A percentile compares a stretch with the other conserved stretches of the same genome.
phyloP scores from a whole-genome alignment of 768 basidiomycete genomes.

The Lactarius tabidus region DNA sequence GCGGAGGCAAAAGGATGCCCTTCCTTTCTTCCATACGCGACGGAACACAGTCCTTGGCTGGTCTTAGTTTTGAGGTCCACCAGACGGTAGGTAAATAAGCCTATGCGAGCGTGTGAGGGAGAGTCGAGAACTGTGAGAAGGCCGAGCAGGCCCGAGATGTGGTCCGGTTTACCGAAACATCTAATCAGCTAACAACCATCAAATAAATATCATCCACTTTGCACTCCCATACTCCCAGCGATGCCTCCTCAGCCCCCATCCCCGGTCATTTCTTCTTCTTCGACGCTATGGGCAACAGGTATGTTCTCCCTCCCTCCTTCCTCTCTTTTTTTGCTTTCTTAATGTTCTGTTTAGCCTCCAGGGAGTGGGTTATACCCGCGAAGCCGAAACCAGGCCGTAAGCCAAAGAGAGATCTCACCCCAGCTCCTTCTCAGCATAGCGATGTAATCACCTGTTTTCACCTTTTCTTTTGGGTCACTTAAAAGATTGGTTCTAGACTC shows the following conservation, averaged over 20 bases:
- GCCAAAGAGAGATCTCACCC: constrained; percentile 65
- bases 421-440: constrained; percentile 38
- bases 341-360: constrained; percentile 54
- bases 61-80: not conserved
- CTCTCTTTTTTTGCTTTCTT: constrained; percentile 9
- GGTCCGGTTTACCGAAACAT: constrained; percentile 30
- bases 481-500: constrained; percentile 26
- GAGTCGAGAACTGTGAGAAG: constrained; percentile 13
- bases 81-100: not conserved
- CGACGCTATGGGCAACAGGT: constrained; percentile 77
- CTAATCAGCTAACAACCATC: constrained; percentile 47
- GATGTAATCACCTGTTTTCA: constrained; percentile 42
- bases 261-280: constrained; percentile 40
- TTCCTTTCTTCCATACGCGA: not conserved
- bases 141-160: not conserved
- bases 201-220: constrained; percentile 8
- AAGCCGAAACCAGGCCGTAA: constrained; percentile 86
- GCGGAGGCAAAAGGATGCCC: not conserved
- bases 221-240: constrained; percentile 9
- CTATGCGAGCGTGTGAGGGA: not conserved
- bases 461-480: constrained; percentile 15
- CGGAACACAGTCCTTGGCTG: not conserved
- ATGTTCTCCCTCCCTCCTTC: constrained; percentile 25
- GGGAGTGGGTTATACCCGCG: constrained; percentile 84
- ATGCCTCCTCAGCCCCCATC: constrained; percentile 27